A percentile compares a stretch with the other conserved stretches of the same genome.
Conservation (phyloP, 352 stramenopile genomes). For the Lagenidium sp. region DNA sequence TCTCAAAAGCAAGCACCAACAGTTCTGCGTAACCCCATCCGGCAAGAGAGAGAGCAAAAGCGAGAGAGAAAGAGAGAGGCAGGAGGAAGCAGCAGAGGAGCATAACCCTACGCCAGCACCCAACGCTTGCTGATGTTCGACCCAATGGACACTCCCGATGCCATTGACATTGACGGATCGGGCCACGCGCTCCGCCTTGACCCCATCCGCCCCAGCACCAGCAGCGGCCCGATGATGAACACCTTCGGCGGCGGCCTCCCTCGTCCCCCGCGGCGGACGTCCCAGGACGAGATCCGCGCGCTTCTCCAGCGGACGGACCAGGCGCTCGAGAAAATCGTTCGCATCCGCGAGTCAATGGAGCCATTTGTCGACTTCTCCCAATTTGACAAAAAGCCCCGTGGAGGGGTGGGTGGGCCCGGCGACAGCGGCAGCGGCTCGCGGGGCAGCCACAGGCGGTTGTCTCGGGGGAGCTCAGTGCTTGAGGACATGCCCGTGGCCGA, state of each 20-base stretch:
- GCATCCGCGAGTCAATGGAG: conserved; percentile 80
- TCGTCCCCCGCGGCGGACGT: conserved; percentile 28
- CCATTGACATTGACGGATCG: conserved; percentile 13
- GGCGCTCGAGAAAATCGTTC: conserved; percentile 76
- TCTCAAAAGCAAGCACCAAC: too few species aligned
- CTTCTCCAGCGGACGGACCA: conserved; percentile 54
- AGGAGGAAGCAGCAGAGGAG: too few species aligned
- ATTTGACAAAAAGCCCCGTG: conserved; percentile 42
- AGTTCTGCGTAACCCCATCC: too few species aligned
- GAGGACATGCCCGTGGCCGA: conserved; percentile 14
- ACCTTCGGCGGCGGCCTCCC: background rate
- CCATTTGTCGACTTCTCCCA: conserved; percentile 73
- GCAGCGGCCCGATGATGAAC: background rate
- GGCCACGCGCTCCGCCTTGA: conserved; percentile 13
- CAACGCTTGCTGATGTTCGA: conserved; percentile 2
- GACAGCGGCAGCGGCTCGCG: conserved; percentile 7
- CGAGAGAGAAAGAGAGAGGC: too few species aligned
- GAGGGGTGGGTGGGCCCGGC: too few species aligned
- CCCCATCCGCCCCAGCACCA: conserved; percentile 15
- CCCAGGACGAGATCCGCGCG: conserved; percentile 67
- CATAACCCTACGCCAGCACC: conserved; percentile 3
- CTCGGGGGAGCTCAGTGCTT: conserved; percentile 6
- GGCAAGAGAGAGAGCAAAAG: too few species aligned
- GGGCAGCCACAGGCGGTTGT: background rate
- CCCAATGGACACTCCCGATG: too few species aligned